phyloP scores from a whole-genome alignment of 2,329 filamentous ascomycete species.

The Curvularia eragrostidis region DNA sequence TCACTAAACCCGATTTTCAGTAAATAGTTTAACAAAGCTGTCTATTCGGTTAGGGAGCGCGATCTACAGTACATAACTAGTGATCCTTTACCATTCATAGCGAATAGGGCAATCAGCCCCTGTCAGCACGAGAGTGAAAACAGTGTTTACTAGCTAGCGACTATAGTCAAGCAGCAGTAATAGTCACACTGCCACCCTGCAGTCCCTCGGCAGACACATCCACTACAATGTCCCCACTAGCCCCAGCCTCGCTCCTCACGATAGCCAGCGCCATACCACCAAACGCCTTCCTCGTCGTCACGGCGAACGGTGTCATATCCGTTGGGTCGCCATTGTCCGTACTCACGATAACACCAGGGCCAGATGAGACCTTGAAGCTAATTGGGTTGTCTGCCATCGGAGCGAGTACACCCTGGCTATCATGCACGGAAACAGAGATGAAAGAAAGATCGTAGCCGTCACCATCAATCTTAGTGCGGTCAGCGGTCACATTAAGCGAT shows the following conservation, averaged over 20 bases:
- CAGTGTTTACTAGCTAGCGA: no score
- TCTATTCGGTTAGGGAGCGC: no score
- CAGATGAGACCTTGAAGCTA: conserved; percentile 53
- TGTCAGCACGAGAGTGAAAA: no score
- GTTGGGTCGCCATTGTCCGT: conserved; percentile 37
- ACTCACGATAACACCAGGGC: conserved; percentile 52
- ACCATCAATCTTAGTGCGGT: conserved; percentile 51
- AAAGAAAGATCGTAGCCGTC: conserved; percentile 57
- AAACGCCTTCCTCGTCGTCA: conserved; percentile 33
- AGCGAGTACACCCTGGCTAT: conserved; percentile 54
- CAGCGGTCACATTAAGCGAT: conserved; percentile 50
- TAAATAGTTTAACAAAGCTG: no score
- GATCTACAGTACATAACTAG: no score
- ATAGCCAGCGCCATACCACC: conserved; percentile 36
- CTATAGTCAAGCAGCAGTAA: conserved; percentile 11
- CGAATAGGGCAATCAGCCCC: no score
- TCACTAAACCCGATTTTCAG: no score
- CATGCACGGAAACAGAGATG: conserved; percentile 55
- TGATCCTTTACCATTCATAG: no score
- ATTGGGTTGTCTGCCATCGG: conserved; percentile 54
- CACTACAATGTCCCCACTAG: conserved; percentile 22
- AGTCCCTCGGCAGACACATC: conserved; percentile 16
- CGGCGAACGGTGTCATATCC: conserved; percentile 34
- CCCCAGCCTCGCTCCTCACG: conserved; percentile 23
- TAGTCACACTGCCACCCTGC: conserved; percentile 9